These are phyloP conservation scores for Xylaria venustula DNA, from an alignment of 495 filamentous ascomycete genomes.

Conservation along the genomic window DNA sequence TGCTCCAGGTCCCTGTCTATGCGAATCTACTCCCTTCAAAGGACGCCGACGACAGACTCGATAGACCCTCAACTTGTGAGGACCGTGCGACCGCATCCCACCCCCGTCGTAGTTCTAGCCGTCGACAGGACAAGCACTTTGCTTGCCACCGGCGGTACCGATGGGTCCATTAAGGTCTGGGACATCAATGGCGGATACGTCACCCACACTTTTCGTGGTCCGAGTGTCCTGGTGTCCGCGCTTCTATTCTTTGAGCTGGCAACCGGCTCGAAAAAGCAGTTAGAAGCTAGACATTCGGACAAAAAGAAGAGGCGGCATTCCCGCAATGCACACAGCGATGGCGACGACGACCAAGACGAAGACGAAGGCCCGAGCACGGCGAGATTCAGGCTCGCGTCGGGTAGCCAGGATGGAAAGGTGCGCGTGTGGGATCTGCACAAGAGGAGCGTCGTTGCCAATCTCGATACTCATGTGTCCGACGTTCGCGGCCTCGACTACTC, in stretches of 20 bases:
- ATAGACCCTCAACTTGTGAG: constrained; percentile 68
- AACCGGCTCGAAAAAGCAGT: constrained; percentile 31
- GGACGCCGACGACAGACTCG: constrained; percentile 49
- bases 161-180: constrained; percentile 94
- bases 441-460: constrained; percentile 68
- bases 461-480: constrained; percentile 92
- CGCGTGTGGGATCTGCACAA: constrained; percentile 89
- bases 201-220: constrained; percentile 93
- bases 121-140: constrained; percentile 86
- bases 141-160: constrained; percentile 85
- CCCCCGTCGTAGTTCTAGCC: constrained; percentile 80
- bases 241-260: constrained; percentile 85
- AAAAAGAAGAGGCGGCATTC: constrained; percentile 44
- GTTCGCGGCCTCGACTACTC: constrained; percentile 84
- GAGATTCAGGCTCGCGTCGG: constrained; percentile 78
- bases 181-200: constrained; percentile 88
- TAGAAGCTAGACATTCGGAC: constrained; percentile 24
- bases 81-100: constrained; percentile 84
- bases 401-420: constrained; percentile 88
- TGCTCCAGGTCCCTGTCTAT: constrained; percentile 93
- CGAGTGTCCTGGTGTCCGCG: constrained; percentile 85
- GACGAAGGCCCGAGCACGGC: constrained; percentile 42
- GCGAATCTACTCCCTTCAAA: constrained; percentile 78
- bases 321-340: constrained; percentile 33
- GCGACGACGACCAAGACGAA: constrained; percentile 33